Evolutionary conservation across 2,329 filamentous ascomycete species (phyloP).

Genomic region (Paraconiothyrium brasiliense): DNA sequence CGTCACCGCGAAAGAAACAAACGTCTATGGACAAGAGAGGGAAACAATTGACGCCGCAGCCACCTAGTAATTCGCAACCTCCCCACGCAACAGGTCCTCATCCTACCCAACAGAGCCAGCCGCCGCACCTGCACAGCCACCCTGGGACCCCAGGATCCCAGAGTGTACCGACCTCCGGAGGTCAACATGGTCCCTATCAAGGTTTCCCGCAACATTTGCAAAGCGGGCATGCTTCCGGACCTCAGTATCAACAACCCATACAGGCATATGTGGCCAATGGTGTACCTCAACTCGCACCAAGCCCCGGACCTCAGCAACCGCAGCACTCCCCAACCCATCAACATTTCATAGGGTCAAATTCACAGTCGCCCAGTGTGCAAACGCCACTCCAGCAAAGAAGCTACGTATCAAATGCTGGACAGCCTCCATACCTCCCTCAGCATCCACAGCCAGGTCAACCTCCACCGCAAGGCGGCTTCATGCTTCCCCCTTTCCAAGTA

Average conservation of each 20-base stretch:
- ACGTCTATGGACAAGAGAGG: constrained; percentile 24
- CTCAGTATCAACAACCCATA: constrained; percentile 41
- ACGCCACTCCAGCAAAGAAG: constrained; percentile 41
- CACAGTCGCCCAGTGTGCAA: constrained; percentile 46
- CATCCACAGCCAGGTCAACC: constrained; percentile 47
- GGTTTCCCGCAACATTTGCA: constrained; percentile 31
- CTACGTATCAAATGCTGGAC: constrained; percentile 44
- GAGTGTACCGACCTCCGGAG: constrained; percentile 34
- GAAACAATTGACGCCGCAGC: constrained; percentile 31
- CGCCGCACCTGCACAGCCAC: constrained; percentile 48
- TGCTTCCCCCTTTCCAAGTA: constrained; percentile 60
- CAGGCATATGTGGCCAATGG: constrained; percentile 37
- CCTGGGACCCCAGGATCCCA: constrained; percentile 42
- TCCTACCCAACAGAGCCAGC: constrained; percentile 44
- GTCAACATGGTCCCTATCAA: constrained; percentile 30
- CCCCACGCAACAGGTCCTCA: constrained; percentile 31
- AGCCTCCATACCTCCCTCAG: constrained; percentile 43
- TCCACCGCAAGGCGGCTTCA: constrained; percentile 55
- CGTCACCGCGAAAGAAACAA: constrained; percentile 43
- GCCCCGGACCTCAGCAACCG: constrained; percentile 32
- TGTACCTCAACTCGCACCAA: constrained; percentile 38
- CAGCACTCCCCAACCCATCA: constrained; percentile 43
- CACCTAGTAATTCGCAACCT: constrained; percentile 20
- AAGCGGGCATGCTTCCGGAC: constrained; percentile 47
- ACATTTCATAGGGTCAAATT: constrained; percentile 33